A percentile compares a stretch with the other conserved stretches of the same genome.
Conservation (phyloP, 148 eudicot species). For the Rhododendron henanense region DNA sequence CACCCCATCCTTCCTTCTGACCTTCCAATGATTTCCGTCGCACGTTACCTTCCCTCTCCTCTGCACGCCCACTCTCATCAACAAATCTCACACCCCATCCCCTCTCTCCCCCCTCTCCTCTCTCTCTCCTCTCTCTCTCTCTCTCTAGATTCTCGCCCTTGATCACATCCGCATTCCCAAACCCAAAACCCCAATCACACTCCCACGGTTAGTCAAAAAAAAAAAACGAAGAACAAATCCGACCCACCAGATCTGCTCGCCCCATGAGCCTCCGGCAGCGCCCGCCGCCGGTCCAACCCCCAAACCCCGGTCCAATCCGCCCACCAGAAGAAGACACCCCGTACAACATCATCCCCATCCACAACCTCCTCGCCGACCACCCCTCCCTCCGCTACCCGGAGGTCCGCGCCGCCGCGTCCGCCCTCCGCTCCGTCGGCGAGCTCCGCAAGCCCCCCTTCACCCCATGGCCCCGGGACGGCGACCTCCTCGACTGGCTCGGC, state of each 20-base stretch:
- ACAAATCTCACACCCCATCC: background rate
- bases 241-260: background rate
- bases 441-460: slow-evolving; percentile 73
- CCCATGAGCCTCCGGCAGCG: slow-evolving; percentile 24
- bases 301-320: background rate
- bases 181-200: background rate
- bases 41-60: background rate
- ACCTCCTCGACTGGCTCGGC: slow-evolving; percentile 92
- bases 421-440: slow-evolving; percentile 68
- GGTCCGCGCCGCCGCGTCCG: slow-evolving; percentile 85
- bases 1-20: background rate
- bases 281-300: slow-evolving; percentile 7
- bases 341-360: slow-evolving; percentile 90
- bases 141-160: background rate
- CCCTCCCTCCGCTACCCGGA: slow-evolving; percentile 91
- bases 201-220: background rate
- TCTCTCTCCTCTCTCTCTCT: slow-evolving; percentile 3
- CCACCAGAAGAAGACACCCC: background rate
- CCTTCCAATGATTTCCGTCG: background rate
- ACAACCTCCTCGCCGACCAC: slow-evolving; percentile 87
- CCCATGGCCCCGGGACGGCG: slow-evolving; percentile 47
- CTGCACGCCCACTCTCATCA: background rate
- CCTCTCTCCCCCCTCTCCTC: background rate
- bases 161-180: background rate
- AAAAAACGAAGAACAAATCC: background rate